Evolutionary conservation across 352 stramenopile genomes (phyloP).

Genomic region (Thalassiosira tumida): DNA sequence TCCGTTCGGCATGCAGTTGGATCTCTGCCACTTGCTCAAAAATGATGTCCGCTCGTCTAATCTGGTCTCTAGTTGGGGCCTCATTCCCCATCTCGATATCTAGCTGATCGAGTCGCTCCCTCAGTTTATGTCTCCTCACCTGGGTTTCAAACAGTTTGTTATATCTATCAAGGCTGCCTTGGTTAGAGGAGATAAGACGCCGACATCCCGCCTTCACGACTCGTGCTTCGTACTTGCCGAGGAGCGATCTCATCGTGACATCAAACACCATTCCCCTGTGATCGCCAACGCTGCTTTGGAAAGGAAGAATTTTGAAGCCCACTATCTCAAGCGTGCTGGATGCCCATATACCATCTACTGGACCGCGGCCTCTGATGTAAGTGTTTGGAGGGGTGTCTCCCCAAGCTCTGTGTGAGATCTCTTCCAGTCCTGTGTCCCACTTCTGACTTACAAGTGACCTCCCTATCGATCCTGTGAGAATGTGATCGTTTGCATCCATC

Average conservation of each 20-base stretch:
- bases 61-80: not conserved
- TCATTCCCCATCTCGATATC: not conserved
- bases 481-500: conserved; percentile 71
- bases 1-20: conserved; percentile 15
- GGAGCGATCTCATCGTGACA: conserved; percentile 28
- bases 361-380: conserved; percentile 26
- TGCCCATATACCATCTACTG: conserved; percentile 47
- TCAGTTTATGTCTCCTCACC: not conserved
- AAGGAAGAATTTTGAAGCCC: conserved; percentile 11
- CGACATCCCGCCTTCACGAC: conserved; percentile 34
- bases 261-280: conserved; percentile 62
- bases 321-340: conserved; percentile 46
- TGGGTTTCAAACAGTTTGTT: not conserved
- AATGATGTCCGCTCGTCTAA: not conserved
- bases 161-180: not conserved
- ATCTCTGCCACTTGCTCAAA: conserved; percentile 45
- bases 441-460: not conserved
- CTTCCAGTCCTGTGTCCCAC: conserved; percentile 15
- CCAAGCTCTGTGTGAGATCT: conserved; percentile 38
- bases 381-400: conserved; percentile 35
- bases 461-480: conserved; percentile 26
- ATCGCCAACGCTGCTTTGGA: conserved; percentile 45
- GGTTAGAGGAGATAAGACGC: conserved; percentile 36
- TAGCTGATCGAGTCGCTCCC: not conserved
- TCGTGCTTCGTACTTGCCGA: conserved; percentile 41